Base-by-base conservation (phyloP, 495 filamentous ascomycete species). In the Trichoderma reesei region DNA sequence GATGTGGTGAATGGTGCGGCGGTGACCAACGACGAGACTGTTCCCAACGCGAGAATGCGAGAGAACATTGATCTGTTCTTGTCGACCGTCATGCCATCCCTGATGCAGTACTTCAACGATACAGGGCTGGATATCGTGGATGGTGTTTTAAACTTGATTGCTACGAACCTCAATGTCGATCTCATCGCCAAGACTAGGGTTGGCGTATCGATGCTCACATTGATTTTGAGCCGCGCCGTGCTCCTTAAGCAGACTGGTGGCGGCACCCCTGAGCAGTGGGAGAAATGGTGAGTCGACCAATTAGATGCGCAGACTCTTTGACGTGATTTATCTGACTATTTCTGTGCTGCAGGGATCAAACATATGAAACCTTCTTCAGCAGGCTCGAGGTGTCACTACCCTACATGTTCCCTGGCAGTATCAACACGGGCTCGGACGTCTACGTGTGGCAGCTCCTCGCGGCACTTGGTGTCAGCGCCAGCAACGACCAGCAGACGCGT, bases 391-490 rank as follows among this genome's bases (percentile, higher is more conserved):
- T 89, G 14, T 83, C 85, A 11, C 83, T 98, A 42, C 88, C 85
- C 0, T 80, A 88, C 63, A 86, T 96, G 63, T 98, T 98, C 84
- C 91, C 92, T 1, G 86, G 87, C 18, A 85, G 87, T 5, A 90
- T 93, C 66, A 90, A 86, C 66, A 81, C 90, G 18, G 87, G 87
- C 59, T 89, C 94, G 64, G 94, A 98, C 70, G 86, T 94, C 68
- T 95, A 97, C 69, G 92, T 97, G 16, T 98, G 94, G 94, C 92
- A 97, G 73, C 96, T 98, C 75, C 81, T 98, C 65, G 94, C 94
- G 18, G 91, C 92, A 9, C 87, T 95, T 65, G 94, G 94, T 51
- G 91, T 96, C 66, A 92, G 91, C 41, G 92, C 94, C 41, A 91
- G 84, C 73, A 90, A 90, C 8, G 89, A 93, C 64, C 94, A 98